Conservation (phyloP, 2,329 filamentous ascomycete species). For the Xylaria sp. region DNA sequence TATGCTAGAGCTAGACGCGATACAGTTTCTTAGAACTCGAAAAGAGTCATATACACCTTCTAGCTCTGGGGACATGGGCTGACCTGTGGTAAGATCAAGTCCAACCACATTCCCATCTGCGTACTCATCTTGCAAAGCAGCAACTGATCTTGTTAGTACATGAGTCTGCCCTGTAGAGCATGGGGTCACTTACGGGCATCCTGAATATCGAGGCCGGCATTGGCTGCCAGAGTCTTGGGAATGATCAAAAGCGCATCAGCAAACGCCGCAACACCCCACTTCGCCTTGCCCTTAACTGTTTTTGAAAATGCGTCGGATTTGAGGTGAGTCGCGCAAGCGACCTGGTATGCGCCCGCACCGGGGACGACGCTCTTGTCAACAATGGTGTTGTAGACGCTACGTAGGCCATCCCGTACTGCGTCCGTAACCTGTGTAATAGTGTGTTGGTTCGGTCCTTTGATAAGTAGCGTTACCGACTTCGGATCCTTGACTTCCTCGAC, state of each 20-base stretch:
- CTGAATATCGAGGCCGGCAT: conserved; percentile 96
- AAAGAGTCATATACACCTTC: conserved; percentile 97
- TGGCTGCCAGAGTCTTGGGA: conserved; percentile 95
- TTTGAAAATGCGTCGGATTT: conserved; percentile 87
- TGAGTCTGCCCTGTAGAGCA: background rate
- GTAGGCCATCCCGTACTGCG: conserved; percentile 91
- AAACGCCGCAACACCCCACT: conserved; percentile 94
- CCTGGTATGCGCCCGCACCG: conserved; percentile 93
- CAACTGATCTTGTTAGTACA: conserved; percentile 65
- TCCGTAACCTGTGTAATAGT: conserved; percentile 98
- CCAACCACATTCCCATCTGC: conserved; percentile 86
- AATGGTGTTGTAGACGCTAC: conserved; percentile 99
- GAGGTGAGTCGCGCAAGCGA: conserved; percentile 88
- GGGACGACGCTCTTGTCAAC: conserved; percentile 97
- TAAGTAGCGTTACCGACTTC: conserved; percentile 96
- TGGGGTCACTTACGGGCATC: conserved; percentile 77
- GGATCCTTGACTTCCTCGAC: conserved; percentile 98
- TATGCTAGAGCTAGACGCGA: conserved; percentile 94
- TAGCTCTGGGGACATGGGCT: conserved; percentile 94
- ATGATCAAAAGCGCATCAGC: conserved; percentile 94
- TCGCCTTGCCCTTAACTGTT: conserved; percentile 96
- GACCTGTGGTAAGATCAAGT: conserved; percentile 84
- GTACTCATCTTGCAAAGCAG: conserved; percentile 85
- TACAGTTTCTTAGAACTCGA: conserved; percentile 90
- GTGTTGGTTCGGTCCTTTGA: conserved; percentile 97